A percentile compares a stretch with the other conserved stretches of the same genome.
Conservation (phyloP, 2,329 filamentous ascomycete species). For the Cytospora paraplurivora region DNA sequence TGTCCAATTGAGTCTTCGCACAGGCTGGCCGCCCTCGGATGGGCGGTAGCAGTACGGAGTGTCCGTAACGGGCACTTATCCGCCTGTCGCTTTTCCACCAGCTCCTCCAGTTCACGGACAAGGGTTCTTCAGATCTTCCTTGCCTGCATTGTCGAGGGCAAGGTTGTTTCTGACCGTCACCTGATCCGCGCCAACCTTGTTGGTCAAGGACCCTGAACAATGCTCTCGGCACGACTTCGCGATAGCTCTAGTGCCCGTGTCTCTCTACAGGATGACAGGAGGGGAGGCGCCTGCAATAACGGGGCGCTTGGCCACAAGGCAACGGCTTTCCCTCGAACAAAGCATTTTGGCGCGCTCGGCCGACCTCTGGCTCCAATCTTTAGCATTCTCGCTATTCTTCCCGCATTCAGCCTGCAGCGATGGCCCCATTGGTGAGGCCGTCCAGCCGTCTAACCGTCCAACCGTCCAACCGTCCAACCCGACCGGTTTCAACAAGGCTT, state of each 20-base stretch:
- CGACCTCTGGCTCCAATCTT: constrained; percentile 2
- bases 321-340: background rate
- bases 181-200: constrained; percentile 29
- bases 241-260: constrained; percentile 26
- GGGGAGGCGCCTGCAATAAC: constrained; percentile 12
- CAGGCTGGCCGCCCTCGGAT: constrained; percentile 17
- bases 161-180: constrained; percentile 16
- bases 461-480: constrained; percentile 1
- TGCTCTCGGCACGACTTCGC: constrained; percentile 16
- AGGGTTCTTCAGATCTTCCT: constrained; percentile 18
- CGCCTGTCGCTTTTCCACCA: constrained; percentile 3
- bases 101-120: constrained; percentile 14
- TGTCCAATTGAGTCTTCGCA: constrained; percentile 24
- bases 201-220: constrained; percentile 23
- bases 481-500: constrained; percentile 23
- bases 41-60: constrained; percentile 10
- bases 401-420: constrained; percentile 1
- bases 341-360: constrained; percentile 7
- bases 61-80: constrained; percentile 5
- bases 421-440: constrained; percentile 7
- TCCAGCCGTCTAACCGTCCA: constrained; percentile 6
- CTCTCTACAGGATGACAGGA: constrained; percentile 2
- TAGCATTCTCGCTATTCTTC: constrained; percentile 9
- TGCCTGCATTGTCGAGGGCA: constrained; percentile 14
- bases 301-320: background rate